A percentile compares a stretch with the other conserved stretches of the same genome.
Evolutionary conservation across 768 basidiomycete genomes (phyloP).

Genomic region (Leucocoprinus birnbaumii): DNA sequence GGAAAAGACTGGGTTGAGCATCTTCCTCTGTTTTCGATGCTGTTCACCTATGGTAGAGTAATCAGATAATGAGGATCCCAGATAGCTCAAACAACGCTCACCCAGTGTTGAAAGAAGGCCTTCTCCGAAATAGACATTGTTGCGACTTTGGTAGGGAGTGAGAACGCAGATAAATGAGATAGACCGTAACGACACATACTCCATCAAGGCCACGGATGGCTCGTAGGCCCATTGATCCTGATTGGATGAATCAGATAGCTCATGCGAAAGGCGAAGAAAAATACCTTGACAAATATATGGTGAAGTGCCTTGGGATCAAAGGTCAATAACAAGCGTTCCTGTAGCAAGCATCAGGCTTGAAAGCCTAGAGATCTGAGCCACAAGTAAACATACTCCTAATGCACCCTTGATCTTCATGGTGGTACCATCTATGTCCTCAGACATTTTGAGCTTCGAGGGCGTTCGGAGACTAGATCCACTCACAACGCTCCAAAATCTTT

Average conservation of each 20-base stretch:
- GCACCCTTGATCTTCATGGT: conserved; percentile 30
- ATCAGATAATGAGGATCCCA: conserved; percentile 21
- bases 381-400: conserved; percentile 28
- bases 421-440: conserved; percentile 23
- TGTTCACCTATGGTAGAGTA: conserved; percentile 9
- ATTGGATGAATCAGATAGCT: not conserved
- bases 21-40: conserved; percentile 25
- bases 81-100: conserved; percentile 14
- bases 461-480: not conserved
- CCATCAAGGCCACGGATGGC: conserved; percentile 22
- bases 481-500: conserved; percentile 30
- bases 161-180: conserved; percentile 3
- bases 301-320: conserved; percentile 45
- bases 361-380: not conserved
- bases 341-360: not conserved
- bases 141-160: conserved; percentile 13
- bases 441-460: not conserved
- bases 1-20: conserved; percentile 36
- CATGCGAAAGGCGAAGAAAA: not conserved
- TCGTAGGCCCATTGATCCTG: conserved; percentile 33
- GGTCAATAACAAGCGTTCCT: conserved; percentile 33
- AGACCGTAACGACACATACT: conserved; percentile 18
- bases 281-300: conserved; percentile 42
- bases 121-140: conserved; percentile 17
- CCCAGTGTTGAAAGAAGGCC: conserved; percentile 20